Percentiles rank a stretch among this genome's conserved stretches.
Evolutionary conservation across 768 basidiomycete genomes (phyloP).

Genomic region (Trametes gibbosa): DNA sequence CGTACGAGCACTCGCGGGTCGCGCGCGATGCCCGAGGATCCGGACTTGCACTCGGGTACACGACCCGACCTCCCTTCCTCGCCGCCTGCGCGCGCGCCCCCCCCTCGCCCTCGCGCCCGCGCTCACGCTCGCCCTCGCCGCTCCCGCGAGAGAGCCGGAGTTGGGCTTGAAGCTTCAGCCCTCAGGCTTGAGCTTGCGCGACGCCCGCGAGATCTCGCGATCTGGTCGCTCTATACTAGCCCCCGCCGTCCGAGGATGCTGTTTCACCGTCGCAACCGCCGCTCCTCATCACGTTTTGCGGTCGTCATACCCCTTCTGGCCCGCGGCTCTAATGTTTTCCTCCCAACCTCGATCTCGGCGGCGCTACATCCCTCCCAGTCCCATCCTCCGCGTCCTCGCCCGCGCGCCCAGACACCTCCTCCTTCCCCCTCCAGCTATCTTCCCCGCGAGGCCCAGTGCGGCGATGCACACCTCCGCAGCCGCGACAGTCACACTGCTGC

Average conservation of each 20-base stretch:
- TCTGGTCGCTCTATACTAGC: background rate
- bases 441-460: background rate
- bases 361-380: background rate
- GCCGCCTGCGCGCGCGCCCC: too few species aligned
- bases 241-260: background rate
- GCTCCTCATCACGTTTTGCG: conserved; percentile 11
- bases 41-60: background rate
- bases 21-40: too few species aligned
- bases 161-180: too few species aligned
- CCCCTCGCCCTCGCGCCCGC: too few species aligned
- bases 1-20: too few species aligned
- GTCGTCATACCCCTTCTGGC: conserved; percentile 6
- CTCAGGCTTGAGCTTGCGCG: background rate
- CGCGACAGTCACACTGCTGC: conserved; percentile 4
- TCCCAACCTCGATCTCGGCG: background rate
- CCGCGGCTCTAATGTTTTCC: conserved; percentile 6
- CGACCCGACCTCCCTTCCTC: too few species aligned
- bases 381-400: background rate
- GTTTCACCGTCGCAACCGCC: conserved; percentile 15
- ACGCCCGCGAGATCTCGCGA: background rate
- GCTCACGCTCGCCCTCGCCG: background rate
- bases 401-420: background rate
- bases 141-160: background rate
- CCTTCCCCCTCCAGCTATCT: background rate
- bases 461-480: conserved; percentile 3